Conservation (phyloP, 208 protist genomes). For the Wallacemonas sp. region DNA sequence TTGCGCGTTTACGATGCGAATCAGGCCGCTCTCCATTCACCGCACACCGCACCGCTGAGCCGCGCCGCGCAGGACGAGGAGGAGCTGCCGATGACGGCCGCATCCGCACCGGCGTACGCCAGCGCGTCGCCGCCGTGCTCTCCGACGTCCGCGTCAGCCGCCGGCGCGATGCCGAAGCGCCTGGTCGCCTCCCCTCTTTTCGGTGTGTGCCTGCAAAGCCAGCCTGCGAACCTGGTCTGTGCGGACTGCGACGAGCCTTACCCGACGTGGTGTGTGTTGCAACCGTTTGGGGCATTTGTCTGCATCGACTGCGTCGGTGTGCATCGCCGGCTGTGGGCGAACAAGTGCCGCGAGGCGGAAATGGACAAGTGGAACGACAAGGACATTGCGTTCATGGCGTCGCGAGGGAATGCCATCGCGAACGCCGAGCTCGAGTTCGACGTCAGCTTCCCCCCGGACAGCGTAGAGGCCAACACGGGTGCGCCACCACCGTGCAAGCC, state of each 20-base stretch:
- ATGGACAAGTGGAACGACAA: constrained; percentile 60
- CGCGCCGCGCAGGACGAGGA: constrained; percentile 11
- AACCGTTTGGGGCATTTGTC: constrained; percentile 72
- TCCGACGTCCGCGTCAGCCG: neutral
- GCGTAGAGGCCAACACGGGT: constrained; percentile 28
- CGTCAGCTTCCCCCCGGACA: constrained; percentile 33
- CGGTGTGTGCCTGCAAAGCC: constrained; percentile 30
- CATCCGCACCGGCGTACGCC: neutral
- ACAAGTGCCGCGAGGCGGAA: constrained; percentile 65
- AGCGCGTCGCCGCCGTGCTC: neutral
- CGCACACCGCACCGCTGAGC: neutral
- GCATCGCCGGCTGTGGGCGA: constrained; percentile 74
- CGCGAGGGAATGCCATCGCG: constrained; percentile 50
- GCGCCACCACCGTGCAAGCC: constrained; percentile 37
- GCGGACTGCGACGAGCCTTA: constrained; percentile 59
- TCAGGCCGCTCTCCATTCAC: constrained; percentile 7
- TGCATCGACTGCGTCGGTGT: constrained; percentile 80
- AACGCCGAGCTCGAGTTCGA: constrained; percentile 74
- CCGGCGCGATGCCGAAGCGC: constrained; percentile 15
- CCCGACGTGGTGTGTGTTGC: constrained; percentile 68
- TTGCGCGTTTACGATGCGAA: constrained; percentile 37
- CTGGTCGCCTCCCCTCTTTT: constrained; percentile 55
- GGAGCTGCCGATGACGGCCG: neutral
- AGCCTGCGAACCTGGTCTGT: constrained; percentile 48
- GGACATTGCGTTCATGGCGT: constrained; percentile 63